phyloP scores from a whole-genome alignment of 768 basidiomycete genomes.

The Rhizopogon vesiculosus region DNA sequence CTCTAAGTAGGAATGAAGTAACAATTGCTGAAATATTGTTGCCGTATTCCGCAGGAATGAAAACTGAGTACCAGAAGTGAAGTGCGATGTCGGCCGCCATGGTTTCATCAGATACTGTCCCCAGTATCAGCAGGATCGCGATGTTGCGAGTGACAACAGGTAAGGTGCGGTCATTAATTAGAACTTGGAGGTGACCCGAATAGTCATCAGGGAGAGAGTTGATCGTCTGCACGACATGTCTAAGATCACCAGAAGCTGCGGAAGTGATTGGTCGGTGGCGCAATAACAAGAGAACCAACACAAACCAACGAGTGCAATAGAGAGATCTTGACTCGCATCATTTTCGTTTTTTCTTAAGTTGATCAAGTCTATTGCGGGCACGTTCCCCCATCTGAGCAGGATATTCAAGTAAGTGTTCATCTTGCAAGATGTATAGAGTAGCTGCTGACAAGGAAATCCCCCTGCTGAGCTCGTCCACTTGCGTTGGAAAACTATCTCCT shows the following conservation, averaged over 20 bases:
- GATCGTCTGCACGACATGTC: slow-evolving; percentile 38
- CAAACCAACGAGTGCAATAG: slow-evolving; percentile 22
- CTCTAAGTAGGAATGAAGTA: slow-evolving; percentile 10
- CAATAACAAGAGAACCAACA: neutral
- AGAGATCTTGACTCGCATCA: slow-evolving; percentile 11
- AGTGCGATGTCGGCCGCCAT: slow-evolving; percentile 39
- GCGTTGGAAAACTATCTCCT: slow-evolving; percentile 7
- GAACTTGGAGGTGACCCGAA: slow-evolving; percentile 32
- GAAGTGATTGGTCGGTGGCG: neutral
- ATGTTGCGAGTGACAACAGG: slow-evolving; percentile 35
- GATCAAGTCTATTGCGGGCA: slow-evolving; percentile 30
- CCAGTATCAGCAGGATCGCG: slow-evolving; percentile 38
- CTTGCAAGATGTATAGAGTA: neutral
- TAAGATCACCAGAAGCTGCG: slow-evolving; percentile 46
- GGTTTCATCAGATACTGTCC: slow-evolving; percentile 23
- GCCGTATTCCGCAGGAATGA: slow-evolving; percentile 32
- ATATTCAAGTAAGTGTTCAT: neutral
- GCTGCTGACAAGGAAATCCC: slow-evolving; percentile 21
- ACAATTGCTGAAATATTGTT: slow-evolving; percentile 15
- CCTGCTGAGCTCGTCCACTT: slow-evolving; percentile 22
- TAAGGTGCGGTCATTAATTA: slow-evolving; percentile 37
- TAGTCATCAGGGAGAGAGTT: slow-evolving; percentile 39
- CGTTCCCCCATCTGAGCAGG: slow-evolving; percentile 27
- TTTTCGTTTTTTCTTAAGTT: slow-evolving; percentile 20
- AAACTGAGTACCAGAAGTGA: slow-evolving; percentile 46